Percentiles rank a stretch among this genome's conserved stretches.
Conservation (phyloP, 2,329 filamentous ascomycete genomes). For the Venturiaceae sp. region DNA sequence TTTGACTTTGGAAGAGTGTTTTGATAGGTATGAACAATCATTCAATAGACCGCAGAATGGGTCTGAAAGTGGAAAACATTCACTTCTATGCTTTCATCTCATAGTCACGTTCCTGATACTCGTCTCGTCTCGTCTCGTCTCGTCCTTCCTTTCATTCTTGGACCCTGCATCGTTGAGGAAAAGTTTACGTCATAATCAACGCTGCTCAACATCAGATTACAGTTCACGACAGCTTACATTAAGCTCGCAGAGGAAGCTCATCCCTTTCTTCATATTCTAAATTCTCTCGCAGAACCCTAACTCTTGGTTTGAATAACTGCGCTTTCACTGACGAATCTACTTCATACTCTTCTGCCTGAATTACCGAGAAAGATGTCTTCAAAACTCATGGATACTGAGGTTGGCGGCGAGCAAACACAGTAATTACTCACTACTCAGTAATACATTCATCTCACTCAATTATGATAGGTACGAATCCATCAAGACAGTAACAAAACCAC, state of each 20-base stretch:
- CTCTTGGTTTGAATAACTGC: too few species aligned
- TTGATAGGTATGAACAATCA: neutral
- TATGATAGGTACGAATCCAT: constrained; percentile 47
- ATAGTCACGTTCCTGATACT: neutral
- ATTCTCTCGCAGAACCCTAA: too few species aligned
- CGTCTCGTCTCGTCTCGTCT: neutral
- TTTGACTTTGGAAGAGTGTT: neutral
- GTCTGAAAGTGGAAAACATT: too few species aligned
- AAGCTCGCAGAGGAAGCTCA: too few species aligned
- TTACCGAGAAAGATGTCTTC: constrained; percentile 33
- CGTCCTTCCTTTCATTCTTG: neutral
- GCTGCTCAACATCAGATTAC: neutral
- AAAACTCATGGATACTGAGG: constrained; percentile 46
- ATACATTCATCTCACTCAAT: neutral
- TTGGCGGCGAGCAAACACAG: constrained; percentile 51
- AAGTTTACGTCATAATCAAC: neutral
- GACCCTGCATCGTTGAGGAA: neutral
- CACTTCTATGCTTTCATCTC: neutral
- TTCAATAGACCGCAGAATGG: neutral
- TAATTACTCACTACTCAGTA: constrained; percentile 18
- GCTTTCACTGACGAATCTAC: too few species aligned
- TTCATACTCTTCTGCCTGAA: too few species aligned
- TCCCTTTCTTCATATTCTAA: too few species aligned
- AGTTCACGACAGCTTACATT: too few species aligned
- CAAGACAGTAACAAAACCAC: constrained; percentile 37